Base-by-base conservation (phyloP, 495 filamentous ascomycete species). In the Recurvomyces mirabilis region DNA sequence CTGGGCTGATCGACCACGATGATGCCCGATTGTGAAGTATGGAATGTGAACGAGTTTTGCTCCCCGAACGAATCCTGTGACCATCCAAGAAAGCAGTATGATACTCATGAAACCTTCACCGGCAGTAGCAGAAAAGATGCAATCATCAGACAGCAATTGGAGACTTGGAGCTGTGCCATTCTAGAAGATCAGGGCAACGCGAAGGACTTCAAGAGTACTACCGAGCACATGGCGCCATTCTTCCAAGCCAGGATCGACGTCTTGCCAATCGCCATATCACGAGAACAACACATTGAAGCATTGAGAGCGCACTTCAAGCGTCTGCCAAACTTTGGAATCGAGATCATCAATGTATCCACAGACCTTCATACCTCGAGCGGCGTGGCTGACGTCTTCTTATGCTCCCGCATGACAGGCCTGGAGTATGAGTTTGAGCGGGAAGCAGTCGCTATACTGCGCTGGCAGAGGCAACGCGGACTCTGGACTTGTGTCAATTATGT, bases 401-500 rank as follows among this genome's bases (percentile, higher is more conserved):
- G n/a, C 7, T 46, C 25, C 21, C 12, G 24, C 5, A 30, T 43
- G 3, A 28, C 5, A 13, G 46, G 46, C 29, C 24, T 49, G 5
- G 31, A 11, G 20, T 1, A 29, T 15, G 21, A 29, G 12, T 22
- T 49, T 13, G 29, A 41, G n/a, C 17, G 46, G 19, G 46, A 49
- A 24, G 18, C 38, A 10, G 30, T 43, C 14, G 38, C 46, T n/a
- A 32, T 43, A 15, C 19, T 49, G 5, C 38, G 30, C 4, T 49
- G 46, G 46, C 38, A 49, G 31, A 42, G 31, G 18, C 25, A 31
- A 20, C 38, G 43, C 6, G 21, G 28, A 5, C 14, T 13, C 7
- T 49, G 46, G 46, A 21, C 26, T 9, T 34, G 44, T 23, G 25
- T 43, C 20, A 43, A 49, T 28, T 33, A 43, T 24, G 10, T 11